phyloP scores from a whole-genome alignment of 306 rosid genomes.

The Styphnolobium japonicum region DNA sequence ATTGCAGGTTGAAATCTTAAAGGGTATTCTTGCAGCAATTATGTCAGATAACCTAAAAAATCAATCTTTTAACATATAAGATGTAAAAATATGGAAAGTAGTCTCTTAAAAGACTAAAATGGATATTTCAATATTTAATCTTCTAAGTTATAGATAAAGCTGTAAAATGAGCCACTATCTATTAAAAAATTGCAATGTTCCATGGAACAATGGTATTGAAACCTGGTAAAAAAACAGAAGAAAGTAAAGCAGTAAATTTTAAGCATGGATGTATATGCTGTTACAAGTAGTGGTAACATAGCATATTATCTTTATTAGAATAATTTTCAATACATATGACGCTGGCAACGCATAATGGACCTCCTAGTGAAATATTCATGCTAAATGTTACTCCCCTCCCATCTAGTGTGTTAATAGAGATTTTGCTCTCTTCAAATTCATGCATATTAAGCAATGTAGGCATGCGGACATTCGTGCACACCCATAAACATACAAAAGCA shows the following conservation, averaged over 20 bases:
- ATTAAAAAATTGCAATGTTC: neutral
- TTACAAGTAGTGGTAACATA: neutral
- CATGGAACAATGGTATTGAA: neutral
- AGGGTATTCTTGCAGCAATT: neutral
- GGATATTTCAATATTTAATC: neutral
- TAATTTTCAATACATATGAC: neutral
- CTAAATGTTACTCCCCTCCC: neutral
- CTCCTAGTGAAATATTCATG: neutral
- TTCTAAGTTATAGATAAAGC: neutral
- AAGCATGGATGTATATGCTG: neutral
- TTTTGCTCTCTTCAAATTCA: neutral
- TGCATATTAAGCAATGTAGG: neutral
- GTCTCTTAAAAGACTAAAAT: neutral
- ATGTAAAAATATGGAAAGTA: neutral
- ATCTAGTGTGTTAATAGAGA: neutral
- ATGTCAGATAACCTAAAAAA: neutral
- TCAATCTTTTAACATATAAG: neutral
- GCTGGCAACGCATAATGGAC: neutral
- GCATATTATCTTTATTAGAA: neutral
- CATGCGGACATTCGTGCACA: too few relatives aligned
- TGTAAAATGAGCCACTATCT: neutral
- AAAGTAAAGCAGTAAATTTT: neutral
- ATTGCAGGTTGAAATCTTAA: neutral
- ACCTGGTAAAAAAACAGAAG: neutral
- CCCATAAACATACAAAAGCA: neutral